These are phyloP conservation scores for Populus tomentosa DNA, from an alignment of 441 rosid species.

Conservation along the genomic window DNA sequence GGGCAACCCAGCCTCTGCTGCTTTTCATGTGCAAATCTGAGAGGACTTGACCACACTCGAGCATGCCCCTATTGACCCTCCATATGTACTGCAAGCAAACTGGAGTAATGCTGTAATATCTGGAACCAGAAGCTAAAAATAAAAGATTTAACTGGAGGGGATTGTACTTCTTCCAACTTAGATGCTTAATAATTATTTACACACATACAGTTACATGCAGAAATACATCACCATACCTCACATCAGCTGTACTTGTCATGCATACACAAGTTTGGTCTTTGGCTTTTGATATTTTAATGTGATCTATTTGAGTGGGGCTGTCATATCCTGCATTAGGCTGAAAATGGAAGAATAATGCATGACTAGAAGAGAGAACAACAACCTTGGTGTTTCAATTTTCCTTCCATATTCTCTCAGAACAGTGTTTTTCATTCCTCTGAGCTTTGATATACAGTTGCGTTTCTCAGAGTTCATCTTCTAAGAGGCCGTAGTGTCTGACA, in stretches of 20 bases:
- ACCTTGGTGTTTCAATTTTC: neutral
- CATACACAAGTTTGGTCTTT: neutral
- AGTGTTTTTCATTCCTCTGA: neutral
- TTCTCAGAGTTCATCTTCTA: neutral
- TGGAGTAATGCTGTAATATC: neutral
- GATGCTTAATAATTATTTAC: neutral
- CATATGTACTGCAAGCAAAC: neutral
- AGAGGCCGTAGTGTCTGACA: neutral
- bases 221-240: neutral
- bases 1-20: neutral
- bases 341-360: neutral
- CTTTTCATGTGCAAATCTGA: neutral
- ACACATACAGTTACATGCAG: neutral
- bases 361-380: neutral
- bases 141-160: too few species aligned
- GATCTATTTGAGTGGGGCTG: too few species aligned
- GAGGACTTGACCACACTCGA: neutral
- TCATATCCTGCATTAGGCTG: neutral
- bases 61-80: neutral
- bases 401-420: neutral
- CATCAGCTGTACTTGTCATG: neutral
- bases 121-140: neutral
- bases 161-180: neutral
- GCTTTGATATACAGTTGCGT: neutral
- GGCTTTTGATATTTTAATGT: neutral